Evolutionary conservation across 176 grass and related monocot species (phyloP).

Genomic region (Aegilops umbellulata): DNA sequence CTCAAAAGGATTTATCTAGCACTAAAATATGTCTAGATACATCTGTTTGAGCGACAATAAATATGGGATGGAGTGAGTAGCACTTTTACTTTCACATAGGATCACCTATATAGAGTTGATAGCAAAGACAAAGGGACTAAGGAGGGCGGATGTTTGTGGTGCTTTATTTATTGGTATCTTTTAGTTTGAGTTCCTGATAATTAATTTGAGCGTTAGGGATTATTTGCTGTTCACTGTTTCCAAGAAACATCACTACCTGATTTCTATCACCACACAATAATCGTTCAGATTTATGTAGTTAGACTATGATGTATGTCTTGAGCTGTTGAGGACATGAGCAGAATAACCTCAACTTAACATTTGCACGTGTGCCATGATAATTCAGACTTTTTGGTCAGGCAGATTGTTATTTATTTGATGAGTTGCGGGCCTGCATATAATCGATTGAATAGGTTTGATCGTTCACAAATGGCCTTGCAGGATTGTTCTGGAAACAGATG

Average conservation of each 20-base stretch:
- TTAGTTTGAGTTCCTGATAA: neutral
- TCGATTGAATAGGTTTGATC: neutral
- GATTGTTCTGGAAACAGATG: slow-evolving; percentile 78
- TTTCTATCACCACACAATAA: neutral
- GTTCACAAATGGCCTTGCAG: slow-evolving; percentile 26
- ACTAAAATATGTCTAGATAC: too few species aligned
- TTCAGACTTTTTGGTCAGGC: neutral
- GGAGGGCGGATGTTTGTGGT: neutral
- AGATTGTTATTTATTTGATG: neutral
- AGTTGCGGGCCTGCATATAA: neutral
- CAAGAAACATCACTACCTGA: neutral
- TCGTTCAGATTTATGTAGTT: neutral
- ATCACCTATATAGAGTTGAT: neutral
- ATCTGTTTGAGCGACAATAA: too few species aligned
- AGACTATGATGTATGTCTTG: neutral
- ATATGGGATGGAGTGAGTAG: neutral
- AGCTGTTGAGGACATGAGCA: neutral
- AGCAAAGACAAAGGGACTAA: neutral
- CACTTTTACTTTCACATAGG: neutral
- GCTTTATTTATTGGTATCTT: neutral
- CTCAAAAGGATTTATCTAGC: too few species aligned
- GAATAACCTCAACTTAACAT: neutral
- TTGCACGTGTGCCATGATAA: neutral
- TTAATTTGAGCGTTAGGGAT: neutral
- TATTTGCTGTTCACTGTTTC: neutral